Conservation (phyloP, 768 basidiomycete species). For the Stropharia rugosoannulata region DNA sequence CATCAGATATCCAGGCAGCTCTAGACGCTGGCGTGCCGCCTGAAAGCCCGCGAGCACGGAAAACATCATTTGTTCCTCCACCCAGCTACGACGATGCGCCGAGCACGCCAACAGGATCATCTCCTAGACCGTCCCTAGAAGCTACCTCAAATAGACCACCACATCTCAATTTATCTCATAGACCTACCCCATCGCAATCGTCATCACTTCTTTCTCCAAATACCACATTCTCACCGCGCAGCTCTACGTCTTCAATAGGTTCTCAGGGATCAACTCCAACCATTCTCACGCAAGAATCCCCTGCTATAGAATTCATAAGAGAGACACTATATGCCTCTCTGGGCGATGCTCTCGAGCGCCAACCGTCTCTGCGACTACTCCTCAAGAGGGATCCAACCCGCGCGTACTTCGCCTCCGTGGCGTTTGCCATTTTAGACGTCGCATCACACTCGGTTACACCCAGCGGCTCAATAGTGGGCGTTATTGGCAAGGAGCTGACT, state of each 20-base stretch:
- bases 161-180: neutral
- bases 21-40: conserved; percentile 57
- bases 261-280: conserved; percentile 35
- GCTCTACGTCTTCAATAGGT: conserved; percentile 22
- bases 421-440: conserved; percentile 70
- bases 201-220: conserved; percentile 18
- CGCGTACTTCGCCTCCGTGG: conserved; percentile 79
- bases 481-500: conserved; percentile 56
- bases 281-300: conserved; percentile 47
- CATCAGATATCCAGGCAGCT: conserved; percentile 72
- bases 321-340: conserved; percentile 86
- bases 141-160: conserved; percentile 15
- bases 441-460: conserved; percentile 48
- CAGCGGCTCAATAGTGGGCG: conserved; percentile 53
- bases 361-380: conserved; percentile 50
- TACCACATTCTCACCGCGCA: conserved; percentile 22
- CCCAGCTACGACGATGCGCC: conserved; percentile 16
- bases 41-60: conserved; percentile 33
- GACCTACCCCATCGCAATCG: conserved; percentile 6
- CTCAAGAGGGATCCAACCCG: conserved; percentile 64
- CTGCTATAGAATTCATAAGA: conserved; percentile 76
- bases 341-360: conserved; percentile 62
- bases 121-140: conserved; percentile 8
- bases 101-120: conserved; percentile 6
- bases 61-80: conserved; percentile 30